Conservation (phyloP, 768 basidiomycete genomes). For the Rhizopogon salebrosus region DNA sequence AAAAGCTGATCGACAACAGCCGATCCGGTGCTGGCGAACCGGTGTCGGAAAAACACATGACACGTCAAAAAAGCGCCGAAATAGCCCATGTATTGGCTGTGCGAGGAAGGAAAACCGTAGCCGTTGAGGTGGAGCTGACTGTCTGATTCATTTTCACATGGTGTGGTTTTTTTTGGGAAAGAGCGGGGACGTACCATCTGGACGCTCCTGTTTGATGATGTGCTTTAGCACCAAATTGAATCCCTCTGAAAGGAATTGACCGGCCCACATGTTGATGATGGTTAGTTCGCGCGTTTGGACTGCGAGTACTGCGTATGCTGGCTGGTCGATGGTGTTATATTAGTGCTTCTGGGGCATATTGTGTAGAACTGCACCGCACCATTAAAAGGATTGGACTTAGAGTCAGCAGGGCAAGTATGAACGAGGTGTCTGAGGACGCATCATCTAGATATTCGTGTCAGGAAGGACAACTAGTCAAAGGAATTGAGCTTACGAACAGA, state of each 20-base stretch:
- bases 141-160: constrained; percentile 5
- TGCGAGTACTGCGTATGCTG: constrained; percentile 72
- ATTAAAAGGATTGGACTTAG: constrained; percentile 69
- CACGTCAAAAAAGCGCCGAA: constrained; percentile 72
- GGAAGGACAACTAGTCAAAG: background rate
- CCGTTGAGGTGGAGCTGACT: constrained; percentile 38
- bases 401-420: constrained; percentile 57
- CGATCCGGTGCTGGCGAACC: constrained; percentile 51
- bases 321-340: constrained; percentile 36
- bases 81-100: constrained; percentile 89
- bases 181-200: constrained; percentile 42
- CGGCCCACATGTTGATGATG: constrained; percentile 81
- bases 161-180: background rate
- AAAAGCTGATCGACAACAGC: constrained; percentile 47
- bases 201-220: constrained; percentile 62
- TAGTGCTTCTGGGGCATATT: background rate
- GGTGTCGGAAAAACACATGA: constrained; percentile 68
- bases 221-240: constrained; percentile 69
- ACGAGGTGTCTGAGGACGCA: constrained; percentile 50
- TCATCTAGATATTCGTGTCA: constrained; percentile 42
- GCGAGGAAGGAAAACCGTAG: constrained; percentile 85
- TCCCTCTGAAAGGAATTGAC: constrained; percentile 68
- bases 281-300: constrained; percentile 74
- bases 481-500: constrained; percentile 38
- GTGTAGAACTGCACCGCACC: constrained; percentile 33